These are phyloP conservation scores for Phascolomyces articulosus DNA, from an alignment of 371 early-diverging fungal genomes.

Conservation along the genomic window DNA sequence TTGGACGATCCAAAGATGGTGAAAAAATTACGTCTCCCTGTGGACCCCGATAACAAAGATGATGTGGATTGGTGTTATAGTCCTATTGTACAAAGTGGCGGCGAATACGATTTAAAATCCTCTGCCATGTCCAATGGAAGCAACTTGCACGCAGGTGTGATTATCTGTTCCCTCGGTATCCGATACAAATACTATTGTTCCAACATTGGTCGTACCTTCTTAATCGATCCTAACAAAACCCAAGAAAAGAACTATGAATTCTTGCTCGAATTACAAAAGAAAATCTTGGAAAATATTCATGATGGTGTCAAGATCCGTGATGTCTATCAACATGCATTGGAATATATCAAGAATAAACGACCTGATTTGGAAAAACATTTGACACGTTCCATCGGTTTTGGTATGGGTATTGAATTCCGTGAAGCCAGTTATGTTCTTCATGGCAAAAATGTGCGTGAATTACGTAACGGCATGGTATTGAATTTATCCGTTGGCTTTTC, in stretches of 20 bases:
- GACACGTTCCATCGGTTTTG: conserved; percentile 88
- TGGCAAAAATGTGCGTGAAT: conserved; percentile 66
- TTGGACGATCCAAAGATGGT: conserved; percentile 71
- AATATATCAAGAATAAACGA: conserved; percentile 73
- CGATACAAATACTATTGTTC: conserved; percentile 95
- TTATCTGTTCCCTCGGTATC: conserved; percentile 91
- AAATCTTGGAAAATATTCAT: conserved; percentile 69
- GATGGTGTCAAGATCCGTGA: conserved; percentile 82
- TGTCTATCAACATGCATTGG: conserved; percentile 73
- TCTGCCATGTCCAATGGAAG: conserved; percentile 78
- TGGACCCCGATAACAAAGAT: conserved; percentile 57
- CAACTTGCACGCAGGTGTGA: conserved; percentile 82
- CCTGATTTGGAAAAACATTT: conserved; percentile 88
- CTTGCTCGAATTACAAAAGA: conserved; percentile 81
- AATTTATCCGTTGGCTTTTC: conserved; percentile 88
- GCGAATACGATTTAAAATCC: conserved; percentile 86
- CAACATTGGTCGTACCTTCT: conserved; percentile 90
- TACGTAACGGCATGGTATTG: conserved; percentile 86
- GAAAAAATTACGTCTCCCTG: conserved; percentile 68
- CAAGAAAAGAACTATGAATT: conserved; percentile 94
- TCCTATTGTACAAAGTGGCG: conserved; percentile 97
- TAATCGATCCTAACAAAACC: conserved; percentile 88
- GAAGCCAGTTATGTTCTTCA: conserved; percentile 80
- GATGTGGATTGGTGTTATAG: conserved; percentile 92
- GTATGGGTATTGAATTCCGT: conserved; percentile 94